Evolutionary conservation across 768 basidiomycete genomes (phyloP).

Genomic region (Hysterangium stoloniferum): DNA sequence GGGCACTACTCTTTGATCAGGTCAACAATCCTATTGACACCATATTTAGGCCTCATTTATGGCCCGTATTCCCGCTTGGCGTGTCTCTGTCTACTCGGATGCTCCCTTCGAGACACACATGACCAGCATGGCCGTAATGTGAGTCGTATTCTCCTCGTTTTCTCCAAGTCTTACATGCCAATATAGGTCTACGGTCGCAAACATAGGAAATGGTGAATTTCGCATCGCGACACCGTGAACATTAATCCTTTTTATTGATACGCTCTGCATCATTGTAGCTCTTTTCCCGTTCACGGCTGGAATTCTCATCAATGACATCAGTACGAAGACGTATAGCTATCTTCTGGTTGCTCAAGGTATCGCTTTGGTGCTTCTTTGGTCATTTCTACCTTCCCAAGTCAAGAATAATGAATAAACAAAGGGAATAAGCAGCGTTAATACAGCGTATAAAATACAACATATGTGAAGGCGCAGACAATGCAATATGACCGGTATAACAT

Average conservation of each 20-base stretch:
- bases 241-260: not conserved
- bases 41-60: slow-evolving; percentile 37
- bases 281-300: slow-evolving; percentile 45
- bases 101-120: slow-evolving; percentile 40
- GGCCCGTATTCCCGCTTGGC: slow-evolving; percentile 45
- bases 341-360: slow-evolving; percentile 34
- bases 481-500: no score
- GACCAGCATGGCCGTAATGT: slow-evolving; percentile 50
- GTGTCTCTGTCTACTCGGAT: slow-evolving; percentile 40
- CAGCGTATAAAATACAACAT: no score
- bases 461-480: no score
- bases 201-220: slow-evolving; percentile 37
- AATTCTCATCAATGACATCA: slow-evolving; percentile 30
- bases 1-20: no score
- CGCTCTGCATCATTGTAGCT: slow-evolving; percentile 25
- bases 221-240: not conserved
- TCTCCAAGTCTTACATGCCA: no score
- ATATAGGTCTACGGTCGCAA: slow-evolving; percentile 41
- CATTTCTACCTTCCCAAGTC: slow-evolving; percentile 33
- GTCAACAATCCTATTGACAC: not conserved
- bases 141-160: slow-evolving; percentile 16
- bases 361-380: slow-evolving; percentile 32
- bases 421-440: no score
- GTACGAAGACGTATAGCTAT: slow-evolving; percentile 33
- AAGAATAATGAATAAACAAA: no score